Conservation (phyloP, 345 rosid genomes). For the Passiflora organensis region DNA sequence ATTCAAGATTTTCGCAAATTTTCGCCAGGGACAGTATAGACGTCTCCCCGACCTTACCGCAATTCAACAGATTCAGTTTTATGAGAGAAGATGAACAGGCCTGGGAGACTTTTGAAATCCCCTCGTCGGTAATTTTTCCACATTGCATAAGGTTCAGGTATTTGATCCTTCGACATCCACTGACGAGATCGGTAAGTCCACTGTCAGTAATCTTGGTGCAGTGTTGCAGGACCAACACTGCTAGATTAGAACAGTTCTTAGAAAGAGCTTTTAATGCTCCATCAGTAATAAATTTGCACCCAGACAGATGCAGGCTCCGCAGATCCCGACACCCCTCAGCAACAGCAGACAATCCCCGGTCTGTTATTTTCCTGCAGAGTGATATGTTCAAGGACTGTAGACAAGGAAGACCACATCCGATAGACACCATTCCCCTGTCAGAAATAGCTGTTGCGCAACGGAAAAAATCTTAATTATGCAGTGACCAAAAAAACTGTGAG, state of each 20-base stretch:
- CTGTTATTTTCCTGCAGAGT: slow-evolving; percentile 75
- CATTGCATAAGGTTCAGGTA: slow-evolving; percentile 75
- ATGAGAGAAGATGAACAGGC: slow-evolving; percentile 59
- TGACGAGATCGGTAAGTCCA: slow-evolving; percentile 63
- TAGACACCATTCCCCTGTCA: slow-evolving; percentile 60
- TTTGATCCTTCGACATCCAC: slow-evolving; percentile 55
- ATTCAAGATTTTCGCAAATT: slow-evolving; percentile 66
- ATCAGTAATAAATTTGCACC: slow-evolving; percentile 68
- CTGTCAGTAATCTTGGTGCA: slow-evolving; percentile 61
- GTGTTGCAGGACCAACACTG: slow-evolving; percentile 68
- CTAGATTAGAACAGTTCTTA: slow-evolving; percentile 48
- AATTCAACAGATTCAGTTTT: slow-evolving; percentile 77
- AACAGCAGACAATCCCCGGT: slow-evolving; percentile 70
- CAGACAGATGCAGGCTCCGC: slow-evolving; percentile 54
- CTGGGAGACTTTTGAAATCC: slow-evolving; percentile 59
- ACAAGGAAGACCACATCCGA: slow-evolving; percentile 61
- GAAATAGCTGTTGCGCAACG: slow-evolving; percentile 51
- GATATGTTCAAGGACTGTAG: slow-evolving; percentile 85
- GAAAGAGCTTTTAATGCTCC: slow-evolving; percentile 46
- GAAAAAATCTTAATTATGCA: too few species aligned
- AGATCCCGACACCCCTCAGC: slow-evolving; percentile 71
- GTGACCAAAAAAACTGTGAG: too few species aligned
- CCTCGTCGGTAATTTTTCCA: slow-evolving; percentile 61
- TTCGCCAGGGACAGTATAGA: slow-evolving; percentile 55
- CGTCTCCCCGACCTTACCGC: slow-evolving; percentile 65